Evolutionary conservation across 2,329 filamentous ascomycete genomes (phyloP).

Genomic region (Fusarium keratoplasticum): DNA sequence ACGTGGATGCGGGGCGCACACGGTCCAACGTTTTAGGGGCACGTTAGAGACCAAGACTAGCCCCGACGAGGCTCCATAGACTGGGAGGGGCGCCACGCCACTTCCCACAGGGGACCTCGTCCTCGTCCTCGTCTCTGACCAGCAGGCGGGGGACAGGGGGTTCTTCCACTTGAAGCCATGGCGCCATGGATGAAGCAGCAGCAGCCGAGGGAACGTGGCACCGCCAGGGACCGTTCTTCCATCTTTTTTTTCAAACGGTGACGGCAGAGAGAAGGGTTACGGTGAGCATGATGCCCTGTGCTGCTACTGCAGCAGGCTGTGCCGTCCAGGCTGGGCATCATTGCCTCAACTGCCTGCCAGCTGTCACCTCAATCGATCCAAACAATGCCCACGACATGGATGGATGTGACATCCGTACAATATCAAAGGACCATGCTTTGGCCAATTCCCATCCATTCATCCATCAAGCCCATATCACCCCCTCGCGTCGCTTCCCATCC

Average conservation of each 20-base stretch:
- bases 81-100: conserved; percentile 4
- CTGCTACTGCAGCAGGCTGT: neutral
- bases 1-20: neutral
- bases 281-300: neutral
- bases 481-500: conserved; percentile 25
- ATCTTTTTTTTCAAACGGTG: neutral
- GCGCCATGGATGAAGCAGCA: conserved; percentile 17
- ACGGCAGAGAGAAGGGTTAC: neutral
- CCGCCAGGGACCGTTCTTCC: conserved; percentile 26
- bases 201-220: conserved; percentile 39
- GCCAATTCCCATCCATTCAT: conserved; percentile 9
- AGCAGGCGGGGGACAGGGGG: conserved; percentile 18
- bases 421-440: neutral
- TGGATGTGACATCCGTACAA: neutral
- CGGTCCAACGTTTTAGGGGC: conserved; percentile 30
- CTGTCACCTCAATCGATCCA: neutral
- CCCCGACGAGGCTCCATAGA: neutral
- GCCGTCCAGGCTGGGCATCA: neutral
- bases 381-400: neutral
- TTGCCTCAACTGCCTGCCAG: neutral
- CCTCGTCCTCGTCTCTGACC: neutral
- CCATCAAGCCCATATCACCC: neutral
- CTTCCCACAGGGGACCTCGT: neutral
- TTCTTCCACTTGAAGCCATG: conserved; percentile 34
- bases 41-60: conserved; percentile 10